Evolutionary conservation across 1,139 yeast species (phyloP).

Genomic region (Trichomonascaceae sp.): DNA sequence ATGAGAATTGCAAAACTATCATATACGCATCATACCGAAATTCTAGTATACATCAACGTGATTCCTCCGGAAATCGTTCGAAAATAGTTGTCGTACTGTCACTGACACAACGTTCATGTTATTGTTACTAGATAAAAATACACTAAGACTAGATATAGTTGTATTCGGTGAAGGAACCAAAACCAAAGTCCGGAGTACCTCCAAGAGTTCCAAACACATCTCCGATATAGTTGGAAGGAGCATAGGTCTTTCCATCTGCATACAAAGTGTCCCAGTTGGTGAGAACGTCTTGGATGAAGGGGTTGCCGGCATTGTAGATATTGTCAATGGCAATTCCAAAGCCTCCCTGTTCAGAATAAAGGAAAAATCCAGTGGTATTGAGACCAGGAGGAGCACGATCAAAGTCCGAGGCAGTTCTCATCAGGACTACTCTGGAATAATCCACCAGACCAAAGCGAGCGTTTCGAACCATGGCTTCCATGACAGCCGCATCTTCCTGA

Average conservation of each 20-base stretch:
- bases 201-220: conserved; percentile 50
- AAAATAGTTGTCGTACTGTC: no score
- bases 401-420: conserved; percentile 62
- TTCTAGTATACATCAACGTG: no score
- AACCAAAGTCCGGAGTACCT: conserved; percentile 30
- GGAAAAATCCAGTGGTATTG: conserved; percentile 46
- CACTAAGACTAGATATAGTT: conserved; percentile 2
- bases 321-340: conserved; percentile 45
- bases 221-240: conserved; percentile 52
- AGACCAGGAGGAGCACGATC: conserved; percentile 49
- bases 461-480: conserved; percentile 54
- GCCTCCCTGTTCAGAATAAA: conserved; percentile 49
- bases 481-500: conserved; percentile 63
- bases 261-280: conserved; percentile 48
- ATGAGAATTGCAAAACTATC: background rate
- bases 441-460: conserved; percentile 51
- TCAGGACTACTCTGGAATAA: conserved; percentile 50
- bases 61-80: no score
- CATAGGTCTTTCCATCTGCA: conserved; percentile 35
- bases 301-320: conserved; percentile 50
- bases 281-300: conserved; percentile 50
- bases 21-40: no score
- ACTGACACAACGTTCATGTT: no score
- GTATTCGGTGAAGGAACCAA: conserved; percentile 10
- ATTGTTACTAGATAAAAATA: background rate